Evolutionary conservation across 805 yeast genomes (phyloP), one percentile per base, ranked within the genome.

Genomic region (Sungouiella thailandica): DNA sequence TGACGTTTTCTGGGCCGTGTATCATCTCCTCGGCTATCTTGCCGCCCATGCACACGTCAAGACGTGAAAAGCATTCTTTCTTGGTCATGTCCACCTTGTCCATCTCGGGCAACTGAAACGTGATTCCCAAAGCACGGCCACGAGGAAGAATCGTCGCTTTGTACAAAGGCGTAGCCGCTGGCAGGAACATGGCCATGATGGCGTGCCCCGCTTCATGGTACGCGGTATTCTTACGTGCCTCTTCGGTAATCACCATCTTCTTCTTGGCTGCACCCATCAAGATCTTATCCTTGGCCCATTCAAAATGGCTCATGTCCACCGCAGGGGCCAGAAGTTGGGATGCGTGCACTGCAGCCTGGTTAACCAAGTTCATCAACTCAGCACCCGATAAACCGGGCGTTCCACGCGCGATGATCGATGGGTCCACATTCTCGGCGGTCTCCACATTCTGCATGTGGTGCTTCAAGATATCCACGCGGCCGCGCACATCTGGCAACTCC

Each of bases 161-260:
- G 66, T 93, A 93, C 44, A 93, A 71, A 2, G 96, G 89, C 3
- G 96, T 88, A 3, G 98, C 97, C 13, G 95, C 96, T 11, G 81
- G 80, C 4, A 96, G 86, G 59, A 74, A 93, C 78, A 93, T 74
- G 8, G 98, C 97, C 84, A 90, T 88, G 37, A 93, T 86, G 4
- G 98, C 98, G 64, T 93, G 99, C 4, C 99, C 99, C 13, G 98
- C 99, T 66, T 93, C 99, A 63, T 93, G 99, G 60, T 80, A 93
- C 2, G 98, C 98, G 12, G 99, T 93, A 45, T 90, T 88, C 49
- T 76, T 78, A 60, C 97, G 77, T 0, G 95, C 76, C 41, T 90
- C 96, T 58, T 93, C 97, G 18, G 98, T 89, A 68, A 93, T 76
- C 25, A 93, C 97, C 97, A 90, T 90, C 17, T 96, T 85, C 64